phyloP scores from a whole-genome alignment of 306 rosid genomes.

The Macrotyloma uniflorum region DNA sequence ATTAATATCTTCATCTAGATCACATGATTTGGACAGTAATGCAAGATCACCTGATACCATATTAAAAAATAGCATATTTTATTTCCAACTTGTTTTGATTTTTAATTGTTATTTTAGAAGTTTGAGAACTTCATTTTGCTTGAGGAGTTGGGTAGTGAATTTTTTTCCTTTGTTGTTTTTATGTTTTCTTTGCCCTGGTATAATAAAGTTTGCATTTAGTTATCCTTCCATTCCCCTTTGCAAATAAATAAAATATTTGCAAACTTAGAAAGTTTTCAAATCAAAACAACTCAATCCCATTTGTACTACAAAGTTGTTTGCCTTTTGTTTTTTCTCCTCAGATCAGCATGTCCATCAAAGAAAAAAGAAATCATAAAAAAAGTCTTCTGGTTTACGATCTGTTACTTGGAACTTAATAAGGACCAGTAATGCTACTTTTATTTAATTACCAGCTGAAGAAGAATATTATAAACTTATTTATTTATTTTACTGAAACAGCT shows the following conservation, averaged over 20 bases:
- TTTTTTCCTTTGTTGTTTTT: not conserved
- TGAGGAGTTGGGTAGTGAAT: not conserved
- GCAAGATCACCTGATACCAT: constrained; percentile 6
- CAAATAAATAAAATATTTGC: not conserved
- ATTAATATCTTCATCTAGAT: constrained; percentile 18
- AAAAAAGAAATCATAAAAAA: not conserved
- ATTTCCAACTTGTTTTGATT: not conserved
- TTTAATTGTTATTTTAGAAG: not conserved
- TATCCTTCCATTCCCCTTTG: constrained; percentile 12
- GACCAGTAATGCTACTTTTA: constrained; percentile 28
- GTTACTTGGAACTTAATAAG: constrained; percentile 10
- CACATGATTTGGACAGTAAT: constrained; percentile 10
- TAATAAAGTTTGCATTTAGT: constrained; percentile 16
- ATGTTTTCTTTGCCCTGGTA: not conserved
- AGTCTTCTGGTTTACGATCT: constrained; percentile 30
- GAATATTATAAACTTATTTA: constrained; percentile 25
- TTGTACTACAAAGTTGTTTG: constrained; percentile 25
- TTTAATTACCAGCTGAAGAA: constrained; percentile 28
- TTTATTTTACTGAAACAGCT: constrained; percentile 58
- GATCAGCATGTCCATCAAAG: constrained; percentile 21
- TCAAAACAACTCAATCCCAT: constrained; percentile 2
- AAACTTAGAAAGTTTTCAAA: constrained; percentile 19
- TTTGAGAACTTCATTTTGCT: not conserved
- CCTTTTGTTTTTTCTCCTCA: not conserved
- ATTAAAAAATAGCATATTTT: not conserved